A percentile compares a stretch with the other conserved stretches of the same genome.
These are phyloP conservation scores for Neltuma alba DNA, from an alignment of 306 rosid species.

Conservation along the genomic window DNA sequence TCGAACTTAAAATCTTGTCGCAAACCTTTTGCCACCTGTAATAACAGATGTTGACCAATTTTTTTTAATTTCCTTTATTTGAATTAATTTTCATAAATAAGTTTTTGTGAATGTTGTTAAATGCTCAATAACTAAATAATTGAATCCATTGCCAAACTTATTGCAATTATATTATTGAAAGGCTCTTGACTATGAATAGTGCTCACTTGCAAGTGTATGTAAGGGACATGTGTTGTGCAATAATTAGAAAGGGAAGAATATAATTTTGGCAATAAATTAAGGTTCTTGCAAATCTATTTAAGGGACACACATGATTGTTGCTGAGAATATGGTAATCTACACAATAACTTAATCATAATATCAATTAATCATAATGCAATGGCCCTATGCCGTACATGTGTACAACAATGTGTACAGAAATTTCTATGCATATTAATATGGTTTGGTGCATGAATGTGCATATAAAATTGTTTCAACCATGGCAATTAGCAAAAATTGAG, in stretches of 20 bases:
- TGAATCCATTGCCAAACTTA: not conserved
- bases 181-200: not conserved
- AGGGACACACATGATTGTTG: conserved; percentile 7
- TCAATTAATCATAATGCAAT: conserved; percentile 4
- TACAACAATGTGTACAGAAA: conserved; percentile 10
- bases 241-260: conserved; percentile 2
- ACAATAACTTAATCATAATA: not conserved
- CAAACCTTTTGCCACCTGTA: not conserved
- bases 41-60: not conserved
- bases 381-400: conserved; percentile 29
- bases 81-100: not conserved
- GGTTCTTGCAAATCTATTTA: conserved; percentile 11
- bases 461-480: not conserved
- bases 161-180: not conserved
- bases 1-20: not conserved
- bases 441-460: conserved; percentile 35
- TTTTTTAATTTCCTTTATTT: not conserved
- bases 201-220: not conserved
- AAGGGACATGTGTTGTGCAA: not conserved
- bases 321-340: conserved; percentile 3
- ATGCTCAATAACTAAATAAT: not conserved
- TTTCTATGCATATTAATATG: not conserved
- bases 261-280: not conserved
- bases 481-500: not conserved
- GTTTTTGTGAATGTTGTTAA: not conserved